Conservation (phyloP, 192 early-diverging fungal genomes). For the Coemansia sp. region DNA sequence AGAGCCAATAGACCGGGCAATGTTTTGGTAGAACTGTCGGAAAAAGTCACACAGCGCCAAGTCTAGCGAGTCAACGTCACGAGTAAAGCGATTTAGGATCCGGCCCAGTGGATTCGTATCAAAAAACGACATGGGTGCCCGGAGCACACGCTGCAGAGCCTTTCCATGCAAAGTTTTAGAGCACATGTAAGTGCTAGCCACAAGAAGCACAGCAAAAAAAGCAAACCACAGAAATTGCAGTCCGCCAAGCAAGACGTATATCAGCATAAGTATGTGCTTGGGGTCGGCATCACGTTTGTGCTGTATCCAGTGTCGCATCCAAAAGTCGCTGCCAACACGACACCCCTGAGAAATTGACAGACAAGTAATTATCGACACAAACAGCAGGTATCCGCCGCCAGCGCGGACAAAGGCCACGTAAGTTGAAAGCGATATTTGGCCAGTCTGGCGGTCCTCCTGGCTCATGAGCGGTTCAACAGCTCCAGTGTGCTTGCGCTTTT, state of each 20-base stretch:
- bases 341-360: conserved; percentile 29
- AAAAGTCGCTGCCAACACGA: conserved; percentile 55
- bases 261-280: conserved; percentile 55
- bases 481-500: not conserved
- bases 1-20: conserved; percentile 30
- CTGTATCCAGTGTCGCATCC: conserved; percentile 64
- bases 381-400: conserved; percentile 19
- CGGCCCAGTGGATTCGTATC: conserved; percentile 72
- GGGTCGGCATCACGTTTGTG: conserved; percentile 23
- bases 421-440: conserved; percentile 56
- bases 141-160: conserved; percentile 73
- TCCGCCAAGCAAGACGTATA: conserved; percentile 68
- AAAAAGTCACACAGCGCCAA: conserved; percentile 61
- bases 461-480: conserved; percentile 61
- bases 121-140: conserved; percentile 68
- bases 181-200: conserved; percentile 42
- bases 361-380: conserved; percentile 22
- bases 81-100: conserved; percentile 72
- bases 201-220: conserved; percentile 24
- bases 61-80: conserved; percentile 63
- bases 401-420: conserved; percentile 61
- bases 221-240: conserved; percentile 54
- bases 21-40: conserved; percentile 60
- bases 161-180: conserved; percentile 61
- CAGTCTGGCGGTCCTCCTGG: conserved; percentile 76